These are phyloP conservation scores for Eucalyptus cloeziana DNA, from an alignment of 345 rosid species.

Conservation along the genomic window DNA sequence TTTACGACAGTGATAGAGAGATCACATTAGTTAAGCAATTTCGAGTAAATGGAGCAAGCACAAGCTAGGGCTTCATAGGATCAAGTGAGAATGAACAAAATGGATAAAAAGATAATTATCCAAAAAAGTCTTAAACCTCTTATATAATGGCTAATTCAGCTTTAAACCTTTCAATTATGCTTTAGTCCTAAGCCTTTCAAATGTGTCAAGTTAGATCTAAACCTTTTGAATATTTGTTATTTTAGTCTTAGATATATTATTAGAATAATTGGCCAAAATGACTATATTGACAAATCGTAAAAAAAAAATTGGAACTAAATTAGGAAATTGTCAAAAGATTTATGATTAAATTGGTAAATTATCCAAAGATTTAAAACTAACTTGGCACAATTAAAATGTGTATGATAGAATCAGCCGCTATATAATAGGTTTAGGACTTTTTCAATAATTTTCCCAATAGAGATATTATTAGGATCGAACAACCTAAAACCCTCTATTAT, in stretches of 20 bases:
- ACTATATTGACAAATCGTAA: too few species aligned
- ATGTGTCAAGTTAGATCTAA: too few species aligned
- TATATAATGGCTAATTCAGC: fast-evolving
- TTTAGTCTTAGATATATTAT: too few species aligned
- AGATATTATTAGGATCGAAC: background rate
- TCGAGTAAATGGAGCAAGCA: background rate
- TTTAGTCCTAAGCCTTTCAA: background rate
- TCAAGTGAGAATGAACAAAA: background rate
- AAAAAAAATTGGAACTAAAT: background rate
- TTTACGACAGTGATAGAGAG: background rate
- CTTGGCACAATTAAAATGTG: too few species aligned
- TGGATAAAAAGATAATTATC: background rate
- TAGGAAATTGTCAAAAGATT: background rate
- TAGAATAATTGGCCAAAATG: background rate
- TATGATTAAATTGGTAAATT: background rate
- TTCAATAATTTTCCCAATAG: background rate
- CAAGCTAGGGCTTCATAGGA: background rate
- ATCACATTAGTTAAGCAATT: background rate
- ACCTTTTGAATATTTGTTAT: too few species aligned
- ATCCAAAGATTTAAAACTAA: background rate
- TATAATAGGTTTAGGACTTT: background rate
- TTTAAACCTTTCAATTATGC: background rate
- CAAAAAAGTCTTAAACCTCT: background rate
- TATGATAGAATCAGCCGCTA: fast-evolving
- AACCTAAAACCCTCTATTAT: background rate